These are phyloP conservation scores for Corylus americana DNA, from an alignment of 306 rosid genomes.

Conservation along the genomic window DNA sequence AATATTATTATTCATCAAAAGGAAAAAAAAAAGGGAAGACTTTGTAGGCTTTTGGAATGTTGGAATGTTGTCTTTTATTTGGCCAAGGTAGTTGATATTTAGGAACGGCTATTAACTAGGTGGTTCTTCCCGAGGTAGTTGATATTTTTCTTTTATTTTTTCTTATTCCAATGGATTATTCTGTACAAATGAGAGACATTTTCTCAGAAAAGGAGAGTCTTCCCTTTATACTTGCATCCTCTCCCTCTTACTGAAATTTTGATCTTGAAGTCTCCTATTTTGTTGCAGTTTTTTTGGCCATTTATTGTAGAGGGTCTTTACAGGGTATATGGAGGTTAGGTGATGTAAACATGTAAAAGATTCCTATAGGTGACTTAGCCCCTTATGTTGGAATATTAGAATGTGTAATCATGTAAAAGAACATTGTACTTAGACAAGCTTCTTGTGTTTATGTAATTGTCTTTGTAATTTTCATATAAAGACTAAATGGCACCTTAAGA, in stretches of 20 bases:
- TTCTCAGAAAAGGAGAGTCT: neutral
- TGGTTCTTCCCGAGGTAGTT: neutral
- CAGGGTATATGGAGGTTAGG: neutral
- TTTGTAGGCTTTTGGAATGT: neutral
- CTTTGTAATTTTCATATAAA: neutral
- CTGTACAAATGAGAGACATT: neutral
- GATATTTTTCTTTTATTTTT: constrained; percentile 9
- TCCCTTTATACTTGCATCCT: neutral
- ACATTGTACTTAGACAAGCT: neutral
- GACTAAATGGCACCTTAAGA: too few species aligned
- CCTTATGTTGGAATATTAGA: neutral
- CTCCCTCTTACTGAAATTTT: neutral
- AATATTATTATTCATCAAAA: too few species aligned
- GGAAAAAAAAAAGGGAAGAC: too few species aligned
- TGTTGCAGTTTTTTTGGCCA: neutral
- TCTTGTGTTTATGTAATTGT: neutral
- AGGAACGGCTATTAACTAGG: neutral
- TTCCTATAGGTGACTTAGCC: neutral
- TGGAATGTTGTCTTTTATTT: neutral
- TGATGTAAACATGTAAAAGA: neutral
- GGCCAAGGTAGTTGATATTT: neutral
- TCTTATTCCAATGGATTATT: neutral
- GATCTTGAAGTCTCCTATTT: neutral
- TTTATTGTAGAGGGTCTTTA: neutral
- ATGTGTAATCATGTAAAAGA: neutral